phyloP scores from a whole-genome alignment of 2,329 filamentous ascomycete species.

The Aspergillus pseudotamarii region DNA sequence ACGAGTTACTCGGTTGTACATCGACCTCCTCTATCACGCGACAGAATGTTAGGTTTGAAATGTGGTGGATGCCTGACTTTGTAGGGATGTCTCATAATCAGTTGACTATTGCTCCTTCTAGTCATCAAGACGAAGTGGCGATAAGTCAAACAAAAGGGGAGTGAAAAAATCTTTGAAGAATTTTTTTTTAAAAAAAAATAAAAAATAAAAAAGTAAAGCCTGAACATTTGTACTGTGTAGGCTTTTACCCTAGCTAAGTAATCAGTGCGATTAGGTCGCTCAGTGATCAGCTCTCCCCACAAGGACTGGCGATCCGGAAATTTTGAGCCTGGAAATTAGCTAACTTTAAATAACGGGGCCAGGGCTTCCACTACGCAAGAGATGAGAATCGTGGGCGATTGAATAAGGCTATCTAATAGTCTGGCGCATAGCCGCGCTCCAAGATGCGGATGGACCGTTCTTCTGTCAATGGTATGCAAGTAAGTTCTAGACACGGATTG shows the following conservation, averaged over 20 bases:
- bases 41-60: slow-evolving; percentile 11
- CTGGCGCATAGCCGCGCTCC: slow-evolving; percentile 5
- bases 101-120: slow-evolving; percentile 6
- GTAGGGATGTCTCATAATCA: too few species aligned
- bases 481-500: not conserved
- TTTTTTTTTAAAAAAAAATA: not conserved
- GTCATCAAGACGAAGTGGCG: slow-evolving; percentile 3
- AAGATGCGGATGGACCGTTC: slow-evolving; percentile 1
- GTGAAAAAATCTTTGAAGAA: not conserved
- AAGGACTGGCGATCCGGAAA: slow-evolving; percentile 14
- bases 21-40: slow-evolving; percentile 12
- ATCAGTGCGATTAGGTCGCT: slow-evolving; percentile 1
- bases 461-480: not conserved
- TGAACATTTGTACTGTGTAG: not conserved
- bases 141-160: not conserved
- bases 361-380: not conserved
- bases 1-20: slow-evolving; percentile 17
- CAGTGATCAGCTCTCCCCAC: slow-evolving; percentile 4
- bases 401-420: not conserved
- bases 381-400: not conserved
- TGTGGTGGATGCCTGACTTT: slow-evolving; percentile 16
- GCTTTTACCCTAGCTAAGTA: not conserved
- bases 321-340: slow-evolving; percentile 3
- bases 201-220: not conserved
- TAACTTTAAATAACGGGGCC: slow-evolving; percentile 5